A percentile compares a stretch with the other conserved stretches of the same genome.
Conservation (phyloP, 345 rosid species). For the Raphanus sativus region DNA sequence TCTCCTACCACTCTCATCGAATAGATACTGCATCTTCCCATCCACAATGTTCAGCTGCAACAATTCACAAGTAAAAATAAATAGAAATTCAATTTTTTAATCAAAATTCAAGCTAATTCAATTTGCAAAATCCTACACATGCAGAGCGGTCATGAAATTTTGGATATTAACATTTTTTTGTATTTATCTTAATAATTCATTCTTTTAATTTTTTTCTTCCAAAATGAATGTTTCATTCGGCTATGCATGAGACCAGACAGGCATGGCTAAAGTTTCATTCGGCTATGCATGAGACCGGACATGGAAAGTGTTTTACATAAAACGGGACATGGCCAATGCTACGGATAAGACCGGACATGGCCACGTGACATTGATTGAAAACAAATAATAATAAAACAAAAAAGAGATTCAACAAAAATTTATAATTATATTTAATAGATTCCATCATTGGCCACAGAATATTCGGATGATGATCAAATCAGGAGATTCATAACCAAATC, state of each 20-base stretch:
- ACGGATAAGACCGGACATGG: not conserved
- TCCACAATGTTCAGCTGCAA: slow-evolving; percentile 79
- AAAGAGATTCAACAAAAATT: not conserved
- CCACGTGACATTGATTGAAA: not conserved
- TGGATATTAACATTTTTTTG: not conserved
- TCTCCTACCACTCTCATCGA: slow-evolving; percentile 83
- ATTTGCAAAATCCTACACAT: not conserved
- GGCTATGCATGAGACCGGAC: not conserved
- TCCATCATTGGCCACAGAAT: not conserved
- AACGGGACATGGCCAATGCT: not conserved
- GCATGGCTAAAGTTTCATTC: not conserved
- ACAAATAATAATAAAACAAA: not conserved
- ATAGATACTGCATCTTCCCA: slow-evolving; percentile 95
- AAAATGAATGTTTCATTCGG: not conserved
- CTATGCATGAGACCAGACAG: not conserved
- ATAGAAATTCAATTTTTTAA: not conserved
- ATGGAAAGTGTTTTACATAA: not conserved
- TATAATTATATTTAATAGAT: not conserved
- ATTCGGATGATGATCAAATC: not conserved
- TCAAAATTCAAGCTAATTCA: not conserved
- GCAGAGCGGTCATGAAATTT: not conserved
- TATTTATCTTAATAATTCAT: not conserved
- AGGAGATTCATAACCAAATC: not conserved
- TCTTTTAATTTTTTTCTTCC: not conserved
- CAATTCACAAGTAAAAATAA: not conserved